Evolutionary conservation across 345 rosid species (phyloP), one percentile per base, ranked within the genome.

Genomic region (Eucalyptus globulus): DNA sequence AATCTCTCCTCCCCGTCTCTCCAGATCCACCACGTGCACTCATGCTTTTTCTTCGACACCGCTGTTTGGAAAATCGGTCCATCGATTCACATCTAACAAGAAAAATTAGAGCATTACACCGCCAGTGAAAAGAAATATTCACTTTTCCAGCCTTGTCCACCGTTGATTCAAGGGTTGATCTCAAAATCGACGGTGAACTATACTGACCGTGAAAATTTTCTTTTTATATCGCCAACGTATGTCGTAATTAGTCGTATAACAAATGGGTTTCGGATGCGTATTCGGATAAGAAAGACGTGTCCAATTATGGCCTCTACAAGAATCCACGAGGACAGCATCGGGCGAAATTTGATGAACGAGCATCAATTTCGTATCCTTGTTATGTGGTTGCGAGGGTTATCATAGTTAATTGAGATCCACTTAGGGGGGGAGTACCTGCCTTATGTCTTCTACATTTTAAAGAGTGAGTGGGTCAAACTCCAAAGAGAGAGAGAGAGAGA

Each of bases 161-260:
- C 34, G 2, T 6, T 4, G 69, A 62, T 29, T 27, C 69, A 4
- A 62, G 69, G 69, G 69, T 3, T 2, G 34, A 7, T 62, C 34
- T 62, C 9, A 19, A 6, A 62, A 62, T 27, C 34, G 69, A 62
- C 37, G 37, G 72, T 4, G 10, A 62, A 29, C 37, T 3, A 14
- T 4, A 0, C 17, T 4, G 31, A 3, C 0, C 37, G 3, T 1
- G 37, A 6, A 27, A 60, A 12, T 26, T 60, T 1, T 31, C 29
- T 60, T 60, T 60, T 11, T 60, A 13, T 12, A 60, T 60, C 8
- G 4, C 2, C 0, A 7, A 11, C 67, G n/a, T 27, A 11, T 1
- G 72, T 2, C 2, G 6, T n/a, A 7, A n/a, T n/a, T 15, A 1
- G 5, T 7, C 40, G 11, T 1, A 8, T 8, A n/a, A n/a, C 11